Percentiles rank a stretch among this genome's conserved stretches.
Evolutionary conservation across 106 monocot species (phyloP).

Genomic region (Allium cepa): DNA sequence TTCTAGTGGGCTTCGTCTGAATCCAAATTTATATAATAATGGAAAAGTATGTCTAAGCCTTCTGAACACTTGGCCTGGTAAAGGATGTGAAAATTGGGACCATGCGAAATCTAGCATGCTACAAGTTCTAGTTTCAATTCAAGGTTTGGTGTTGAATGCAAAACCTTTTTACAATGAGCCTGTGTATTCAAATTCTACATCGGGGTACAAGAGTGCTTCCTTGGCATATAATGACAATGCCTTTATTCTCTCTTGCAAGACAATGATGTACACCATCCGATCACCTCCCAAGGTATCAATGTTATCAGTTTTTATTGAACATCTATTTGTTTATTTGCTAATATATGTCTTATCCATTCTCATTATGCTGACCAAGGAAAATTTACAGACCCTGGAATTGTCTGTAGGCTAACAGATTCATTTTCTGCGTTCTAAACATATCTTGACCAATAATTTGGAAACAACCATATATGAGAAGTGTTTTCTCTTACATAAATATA

Average conservation of each 20-base stretch:
- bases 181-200: constrained; percentile 4
- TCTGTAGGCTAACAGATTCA: too few species aligned
- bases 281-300: constrained; percentile 12
- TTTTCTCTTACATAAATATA: too few species aligned
- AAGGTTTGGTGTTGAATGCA: constrained; percentile 33
- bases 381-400: too few species aligned
- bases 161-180: constrained; percentile 46
- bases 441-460: too few species aligned
- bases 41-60: constrained; percentile 52
- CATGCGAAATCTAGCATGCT: constrained; percentile 38
- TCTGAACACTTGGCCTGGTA: constrained; percentile 36
- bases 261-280: constrained; percentile 40
- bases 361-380: too few species aligned
- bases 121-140: constrained; percentile 35
- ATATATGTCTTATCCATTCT: too few species aligned
- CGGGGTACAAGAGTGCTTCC: constrained; percentile 12
- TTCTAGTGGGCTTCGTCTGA: constrained; percentile 39
- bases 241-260: constrained; percentile 36
- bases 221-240: constrained; percentile 32
- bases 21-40: constrained; percentile 42
- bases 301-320: too few species aligned
- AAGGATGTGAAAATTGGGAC: constrained; percentile 41
- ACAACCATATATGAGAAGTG: too few species aligned
- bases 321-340: too few species aligned
- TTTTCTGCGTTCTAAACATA: too few species aligned